Conservation (phyloP, 768 basidiomycete genomes). For the Russula earlei region DNA sequence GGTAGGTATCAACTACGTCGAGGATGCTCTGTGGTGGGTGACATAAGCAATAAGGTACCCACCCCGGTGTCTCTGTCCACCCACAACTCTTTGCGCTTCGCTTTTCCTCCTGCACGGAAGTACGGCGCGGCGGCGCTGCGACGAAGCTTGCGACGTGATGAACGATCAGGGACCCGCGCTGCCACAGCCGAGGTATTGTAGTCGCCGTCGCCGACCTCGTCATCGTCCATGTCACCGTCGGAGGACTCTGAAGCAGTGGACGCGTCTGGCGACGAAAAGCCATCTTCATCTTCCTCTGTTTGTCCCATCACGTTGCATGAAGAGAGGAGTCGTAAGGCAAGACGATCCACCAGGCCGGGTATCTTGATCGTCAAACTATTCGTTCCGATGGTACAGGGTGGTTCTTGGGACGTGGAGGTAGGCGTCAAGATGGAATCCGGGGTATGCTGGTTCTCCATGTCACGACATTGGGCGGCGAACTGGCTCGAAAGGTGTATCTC, state of each 20-base stretch:
- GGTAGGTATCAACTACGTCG: not conserved
- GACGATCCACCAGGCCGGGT: conserved; percentile 6
- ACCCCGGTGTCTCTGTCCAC: not conserved
- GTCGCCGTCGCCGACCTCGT: not conserved
- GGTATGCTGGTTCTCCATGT: not conserved
- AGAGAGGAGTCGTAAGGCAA: not conserved
- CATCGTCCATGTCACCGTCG: not conserved
- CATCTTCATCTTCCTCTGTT: not conserved
- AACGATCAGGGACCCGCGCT: not conserved
- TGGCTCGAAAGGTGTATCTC: not conserved
- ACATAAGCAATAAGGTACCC: not conserved
- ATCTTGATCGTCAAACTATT: conserved; percentile 2
- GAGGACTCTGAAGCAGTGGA: conserved; percentile 4
- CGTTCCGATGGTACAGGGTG: not conserved
- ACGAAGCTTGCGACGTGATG: conserved; percentile 1
- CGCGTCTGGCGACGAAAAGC: not conserved
- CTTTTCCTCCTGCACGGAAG: not conserved
- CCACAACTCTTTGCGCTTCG: conserved; percentile 11
- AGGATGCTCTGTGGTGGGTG: not conserved
- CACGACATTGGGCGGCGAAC: not conserved
- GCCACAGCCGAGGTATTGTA: not conserved
- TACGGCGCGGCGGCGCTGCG: not conserved
- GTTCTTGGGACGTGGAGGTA: not conserved
- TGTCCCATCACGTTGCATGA: not conserved
- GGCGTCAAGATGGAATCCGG: not conserved